phyloP scores from a whole-genome alignment of 257 asterid genomes.

The Nicotiana tabacum region DNA sequence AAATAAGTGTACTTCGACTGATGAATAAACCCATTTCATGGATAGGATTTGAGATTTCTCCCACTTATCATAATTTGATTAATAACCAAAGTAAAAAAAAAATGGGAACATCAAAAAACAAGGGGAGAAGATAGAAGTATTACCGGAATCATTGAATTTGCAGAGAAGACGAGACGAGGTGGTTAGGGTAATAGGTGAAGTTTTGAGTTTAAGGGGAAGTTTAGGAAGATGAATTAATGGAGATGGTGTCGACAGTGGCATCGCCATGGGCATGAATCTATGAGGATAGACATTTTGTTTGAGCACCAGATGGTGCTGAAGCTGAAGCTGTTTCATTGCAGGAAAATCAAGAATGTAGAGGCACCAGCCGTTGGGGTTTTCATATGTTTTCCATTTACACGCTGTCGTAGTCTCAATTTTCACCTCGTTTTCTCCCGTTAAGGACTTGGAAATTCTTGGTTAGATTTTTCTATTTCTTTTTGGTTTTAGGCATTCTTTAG shows the following conservation, averaged over 20 bases:
- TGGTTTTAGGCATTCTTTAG: no score
- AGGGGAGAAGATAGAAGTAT: neutral
- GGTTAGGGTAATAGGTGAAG: neutral
- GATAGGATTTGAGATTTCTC: neutral
- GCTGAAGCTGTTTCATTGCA: constrained; percentile 5
- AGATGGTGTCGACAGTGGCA: neutral
- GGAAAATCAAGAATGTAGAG: neutral
- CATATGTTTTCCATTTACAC: neutral
- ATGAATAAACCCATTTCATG: neutral
- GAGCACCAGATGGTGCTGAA: constrained; percentile 4
- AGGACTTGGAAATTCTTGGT: no score
- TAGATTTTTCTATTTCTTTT: no score
- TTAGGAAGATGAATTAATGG: neutral
- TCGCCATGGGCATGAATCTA: neutral
- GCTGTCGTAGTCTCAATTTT: no score
- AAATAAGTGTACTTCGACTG: neutral
- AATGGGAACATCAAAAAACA: neutral
- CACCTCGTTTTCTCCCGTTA: no score
- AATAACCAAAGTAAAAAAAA: neutral
- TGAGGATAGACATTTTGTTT: neutral
- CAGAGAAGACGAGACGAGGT: constrained; percentile 12
- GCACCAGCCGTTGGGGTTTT: neutral
- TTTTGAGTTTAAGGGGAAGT: constrained; percentile 10
- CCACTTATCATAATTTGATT: neutral
- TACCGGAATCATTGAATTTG: constrained; percentile 14